Conservation (phyloP, 1,284 basidiomycete species). For the Amylostereum areolatum region DNA sequence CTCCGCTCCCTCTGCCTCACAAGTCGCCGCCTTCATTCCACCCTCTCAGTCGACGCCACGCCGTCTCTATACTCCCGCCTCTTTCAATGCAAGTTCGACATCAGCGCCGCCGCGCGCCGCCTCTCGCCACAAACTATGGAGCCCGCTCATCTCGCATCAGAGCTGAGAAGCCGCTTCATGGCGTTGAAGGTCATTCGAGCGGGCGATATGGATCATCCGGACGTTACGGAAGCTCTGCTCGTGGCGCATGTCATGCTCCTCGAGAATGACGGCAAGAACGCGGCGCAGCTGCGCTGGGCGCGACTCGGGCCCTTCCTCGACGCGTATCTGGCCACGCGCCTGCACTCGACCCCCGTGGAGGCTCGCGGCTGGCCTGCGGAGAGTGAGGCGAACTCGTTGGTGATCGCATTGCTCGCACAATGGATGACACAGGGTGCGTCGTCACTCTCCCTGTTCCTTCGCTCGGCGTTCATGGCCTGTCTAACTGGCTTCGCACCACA, state of each 20-base stretch:
- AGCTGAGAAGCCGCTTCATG: background rate
- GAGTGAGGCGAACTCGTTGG: conserved; percentile 38
- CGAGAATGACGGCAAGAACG: conserved; percentile 51
- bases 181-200: background rate
- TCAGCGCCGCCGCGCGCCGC: background rate
- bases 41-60: background rate
- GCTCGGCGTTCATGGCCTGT: background rate
- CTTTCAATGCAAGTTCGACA: background rate
- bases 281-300: conserved; percentile 43
- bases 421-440: conserved; percentile 31
- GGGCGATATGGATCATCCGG: conserved; percentile 9
- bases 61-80: background rate
- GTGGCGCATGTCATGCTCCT: conserved; percentile 57
- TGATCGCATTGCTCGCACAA: conserved; percentile 42
- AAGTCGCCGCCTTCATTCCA: background rate
- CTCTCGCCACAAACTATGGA: background rate
- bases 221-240: conserved; percentile 42
- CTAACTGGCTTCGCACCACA: conserved; percentile 6
- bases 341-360: conserved; percentile 25
- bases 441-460: conserved; percentile 2
- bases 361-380: conserved; percentile 42
- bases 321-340: conserved; percentile 29
- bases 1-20: background rate
- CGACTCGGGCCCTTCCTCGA: conserved; percentile 34
- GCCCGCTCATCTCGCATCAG: background rate